phyloP scores from a whole-genome alignment of 768 basidiomycete genomes.

The Mycena floridula region DNA sequence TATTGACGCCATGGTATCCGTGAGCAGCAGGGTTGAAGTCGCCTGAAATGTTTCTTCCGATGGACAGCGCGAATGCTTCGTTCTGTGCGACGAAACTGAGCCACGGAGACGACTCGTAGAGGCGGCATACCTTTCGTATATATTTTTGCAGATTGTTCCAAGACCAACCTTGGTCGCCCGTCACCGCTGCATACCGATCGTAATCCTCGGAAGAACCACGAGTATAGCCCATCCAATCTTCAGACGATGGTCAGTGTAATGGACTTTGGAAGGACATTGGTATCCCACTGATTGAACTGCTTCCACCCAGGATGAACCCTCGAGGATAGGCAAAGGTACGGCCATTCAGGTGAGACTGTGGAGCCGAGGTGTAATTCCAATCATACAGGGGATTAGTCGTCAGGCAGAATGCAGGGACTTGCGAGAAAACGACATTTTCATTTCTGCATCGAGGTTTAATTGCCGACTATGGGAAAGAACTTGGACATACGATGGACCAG shows the following conservation, averaged over 20 bases:
- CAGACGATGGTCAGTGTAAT: neutral
- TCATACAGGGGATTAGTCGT: constrained; percentile 11
- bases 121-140: constrained; percentile 13
- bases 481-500: constrained; percentile 12
- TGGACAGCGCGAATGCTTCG: too few relatives aligned
- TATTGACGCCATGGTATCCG: constrained; percentile 13
- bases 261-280: neutral
- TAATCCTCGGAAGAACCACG: constrained; percentile 20
- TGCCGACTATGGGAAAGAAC: neutral
- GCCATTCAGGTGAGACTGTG: constrained; percentile 12
- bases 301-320: constrained; percentile 17
- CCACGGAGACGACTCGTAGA: neutral
- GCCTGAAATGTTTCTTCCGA: constrained; percentile 17
- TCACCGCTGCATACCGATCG: constrained; percentile 16
- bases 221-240: constrained; percentile 20
- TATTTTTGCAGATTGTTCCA: constrained; percentile 20
- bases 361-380: constrained; percentile 23
- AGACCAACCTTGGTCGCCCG: constrained; percentile 21
- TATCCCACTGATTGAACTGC: constrained; percentile 15
- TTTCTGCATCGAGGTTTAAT: neutral
- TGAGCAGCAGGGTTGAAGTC: constrained; percentile 21
- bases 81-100: too few relatives aligned
- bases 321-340: too few relatives aligned
- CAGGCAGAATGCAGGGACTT: constrained; percentile 10
- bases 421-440: constrained; percentile 3